A percentile compares a stretch with the other conserved stretches of the same genome.
phyloP scores from a whole-genome alignment of 78 protist species.

The Trichosphaerium sp. region DNA sequence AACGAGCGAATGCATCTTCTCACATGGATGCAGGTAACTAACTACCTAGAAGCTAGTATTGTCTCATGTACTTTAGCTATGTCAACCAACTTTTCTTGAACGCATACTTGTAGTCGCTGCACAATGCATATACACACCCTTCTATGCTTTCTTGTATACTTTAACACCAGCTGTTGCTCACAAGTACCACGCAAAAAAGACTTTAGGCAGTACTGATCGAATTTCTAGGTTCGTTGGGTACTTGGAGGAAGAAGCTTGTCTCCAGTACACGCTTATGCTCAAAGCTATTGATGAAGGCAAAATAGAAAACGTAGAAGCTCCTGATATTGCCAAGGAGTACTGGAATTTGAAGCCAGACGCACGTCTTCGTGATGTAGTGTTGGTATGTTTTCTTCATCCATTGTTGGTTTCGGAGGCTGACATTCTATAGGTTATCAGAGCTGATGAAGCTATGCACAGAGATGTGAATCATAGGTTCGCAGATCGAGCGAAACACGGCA shows the following conservation, averaged over 20 bases:
- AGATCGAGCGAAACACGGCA: too few species aligned
- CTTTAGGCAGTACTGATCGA: too few species aligned
- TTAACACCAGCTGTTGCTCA: conserved; percentile 12
- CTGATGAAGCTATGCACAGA: conserved; percentile 60
- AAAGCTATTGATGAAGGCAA: not conserved
- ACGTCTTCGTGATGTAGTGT: conserved; percentile 32
- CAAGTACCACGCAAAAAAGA: too few species aligned
- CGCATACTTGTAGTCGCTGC: conserved; percentile 10
- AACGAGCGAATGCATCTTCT: conserved; percentile 79
- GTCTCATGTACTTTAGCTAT: not conserved
- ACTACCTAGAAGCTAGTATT: not conserved
- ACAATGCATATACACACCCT: conserved; percentile 15
- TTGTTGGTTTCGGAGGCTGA: too few species aligned
- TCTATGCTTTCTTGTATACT: not conserved
- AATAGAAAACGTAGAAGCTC: too few species aligned
- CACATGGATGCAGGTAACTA: conserved; percentile 9
- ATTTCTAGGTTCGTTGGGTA: conserved; percentile 76
- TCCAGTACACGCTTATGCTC: conserved; percentile 6
- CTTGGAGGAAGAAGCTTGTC: conserved; percentile 55
- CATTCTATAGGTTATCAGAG: too few species aligned
- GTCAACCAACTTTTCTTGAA: too few species aligned
- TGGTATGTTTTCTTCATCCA: too few species aligned
- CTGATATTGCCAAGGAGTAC: conserved; percentile 47
- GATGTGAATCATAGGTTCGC: conserved; percentile 38
- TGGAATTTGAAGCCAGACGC: conserved; percentile 21